Evolutionary conservation across 768 basidiomycete species (phyloP).

Genomic region (Guyanaporus albipodus): DNA sequence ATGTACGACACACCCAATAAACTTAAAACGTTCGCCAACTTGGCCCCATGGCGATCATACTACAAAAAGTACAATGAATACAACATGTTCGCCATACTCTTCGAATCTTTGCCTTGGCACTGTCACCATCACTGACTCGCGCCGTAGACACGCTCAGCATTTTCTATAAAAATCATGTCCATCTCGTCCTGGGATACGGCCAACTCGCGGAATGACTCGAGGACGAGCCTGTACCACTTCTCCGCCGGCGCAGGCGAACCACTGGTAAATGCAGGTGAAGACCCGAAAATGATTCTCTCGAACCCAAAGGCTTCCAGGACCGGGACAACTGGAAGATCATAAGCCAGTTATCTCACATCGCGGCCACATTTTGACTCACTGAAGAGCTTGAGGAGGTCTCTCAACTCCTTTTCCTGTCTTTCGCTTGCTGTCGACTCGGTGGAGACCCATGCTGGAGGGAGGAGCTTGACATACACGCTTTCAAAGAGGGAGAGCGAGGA

Average conservation of each 20-base stretch:
- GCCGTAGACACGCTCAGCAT: slow-evolving; percentile 43
- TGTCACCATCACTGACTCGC: slow-evolving; percentile 13
- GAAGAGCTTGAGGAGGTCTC: slow-evolving; percentile 78
- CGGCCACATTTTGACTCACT: slow-evolving; percentile 44
- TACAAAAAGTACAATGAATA: not conserved
- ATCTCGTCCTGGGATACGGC: slow-evolving; percentile 74
- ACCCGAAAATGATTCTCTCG: slow-evolving; percentile 78
- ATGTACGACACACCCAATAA: no score
- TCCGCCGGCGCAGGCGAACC: slow-evolving; percentile 47
- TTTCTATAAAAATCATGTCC: slow-evolving; percentile 66
- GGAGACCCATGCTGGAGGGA: slow-evolving; percentile 72
- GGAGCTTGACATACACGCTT: slow-evolving; percentile 67
- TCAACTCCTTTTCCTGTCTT: slow-evolving; percentile 43
- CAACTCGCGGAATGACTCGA: slow-evolving; percentile 75
- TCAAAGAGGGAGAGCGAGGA: slow-evolving; percentile 74
- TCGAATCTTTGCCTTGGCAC: no score
- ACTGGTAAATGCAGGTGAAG: slow-evolving; percentile 57
- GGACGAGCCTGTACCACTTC: slow-evolving; percentile 80
- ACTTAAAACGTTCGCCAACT: no score
- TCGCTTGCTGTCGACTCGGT: slow-evolving; percentile 20
- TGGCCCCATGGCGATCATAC: no score
- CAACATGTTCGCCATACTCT: not conserved
- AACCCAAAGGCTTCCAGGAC: slow-evolving; percentile 84
- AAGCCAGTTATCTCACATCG: not conserved
- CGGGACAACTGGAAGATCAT: slow-evolving; percentile 56